These are phyloP conservation scores for Diaporthe vaccinii DNA, from an alignment of 2,329 filamentous ascomycete genomes.

Conservation along the genomic window DNA sequence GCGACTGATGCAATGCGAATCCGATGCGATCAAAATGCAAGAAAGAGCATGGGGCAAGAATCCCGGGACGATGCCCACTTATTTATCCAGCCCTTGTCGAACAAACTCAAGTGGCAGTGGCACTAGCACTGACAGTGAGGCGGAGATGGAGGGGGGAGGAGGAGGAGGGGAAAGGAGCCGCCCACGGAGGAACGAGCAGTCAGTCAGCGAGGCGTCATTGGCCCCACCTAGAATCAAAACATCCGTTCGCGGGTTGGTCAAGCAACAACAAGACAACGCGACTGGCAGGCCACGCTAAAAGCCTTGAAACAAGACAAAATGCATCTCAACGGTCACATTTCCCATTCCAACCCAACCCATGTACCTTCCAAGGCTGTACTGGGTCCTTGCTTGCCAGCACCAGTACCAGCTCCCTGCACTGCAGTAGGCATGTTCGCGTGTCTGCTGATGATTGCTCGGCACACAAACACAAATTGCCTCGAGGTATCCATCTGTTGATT, in stretches of 20 bases:
- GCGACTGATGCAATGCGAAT: slow-evolving; percentile 34
- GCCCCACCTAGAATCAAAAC: slow-evolving; percentile 34
- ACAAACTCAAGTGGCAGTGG: not conserved
- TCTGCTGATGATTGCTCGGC: not conserved
- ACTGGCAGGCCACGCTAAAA: slow-evolving; percentile 20
- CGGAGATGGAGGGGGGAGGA: not conserved
- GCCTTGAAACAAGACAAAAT: slow-evolving; percentile 21
- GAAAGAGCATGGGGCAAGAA: slow-evolving; percentile 29
- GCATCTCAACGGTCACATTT: slow-evolving; percentile 1
- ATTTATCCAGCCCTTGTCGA: slow-evolving; percentile 16
- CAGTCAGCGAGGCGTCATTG: slow-evolving; percentile 37
- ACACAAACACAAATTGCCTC: not conserved
- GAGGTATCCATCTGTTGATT: not conserved
- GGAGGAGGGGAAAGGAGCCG: not conserved
- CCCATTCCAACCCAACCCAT: slow-evolving; percentile 8
- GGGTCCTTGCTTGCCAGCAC: not conserved
- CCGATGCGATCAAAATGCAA: slow-evolving; percentile 37
- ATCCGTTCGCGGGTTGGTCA: slow-evolving; percentile 42
- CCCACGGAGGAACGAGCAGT: not conserved
- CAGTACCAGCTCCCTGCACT: not conserved
- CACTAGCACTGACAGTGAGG: not conserved
- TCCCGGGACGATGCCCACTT: slow-evolving; percentile 30
- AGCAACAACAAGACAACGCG: slow-evolving; percentile 43
- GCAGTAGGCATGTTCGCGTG: not conserved
- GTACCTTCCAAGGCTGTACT: not conserved